phyloP scores from a whole-genome alignment of 2,329 filamentous ascomycete genomes.

The Fusarium zealandicum region DNA sequence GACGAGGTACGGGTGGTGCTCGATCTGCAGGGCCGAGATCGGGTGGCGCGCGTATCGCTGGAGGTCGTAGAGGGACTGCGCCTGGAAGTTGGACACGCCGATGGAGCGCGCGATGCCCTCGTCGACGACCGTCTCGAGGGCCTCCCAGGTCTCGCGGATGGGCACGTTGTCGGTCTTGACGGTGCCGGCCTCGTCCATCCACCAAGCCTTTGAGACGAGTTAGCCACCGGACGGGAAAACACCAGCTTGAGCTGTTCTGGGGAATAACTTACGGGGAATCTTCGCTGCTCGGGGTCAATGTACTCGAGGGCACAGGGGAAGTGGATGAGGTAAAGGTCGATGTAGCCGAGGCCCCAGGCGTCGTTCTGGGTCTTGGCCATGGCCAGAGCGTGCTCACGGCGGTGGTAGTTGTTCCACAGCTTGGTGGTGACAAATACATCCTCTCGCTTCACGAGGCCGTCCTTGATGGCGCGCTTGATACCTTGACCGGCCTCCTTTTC shows the following conservation, averaged over 20 bases:
- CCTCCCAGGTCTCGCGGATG: constrained; percentile 80
- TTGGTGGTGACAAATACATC: constrained; percentile 91
- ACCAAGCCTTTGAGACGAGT: constrained; percentile 40
- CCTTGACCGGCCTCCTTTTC: constrained; percentile 71
- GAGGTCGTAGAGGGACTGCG: constrained; percentile 65
- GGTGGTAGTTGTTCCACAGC: constrained; percentile 90
- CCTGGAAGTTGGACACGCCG: constrained; percentile 80
- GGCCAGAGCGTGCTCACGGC: constrained; percentile 73
- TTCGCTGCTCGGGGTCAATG: constrained; percentile 51
- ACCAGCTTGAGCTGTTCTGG: too few species aligned
- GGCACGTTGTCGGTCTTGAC: constrained; percentile 66
- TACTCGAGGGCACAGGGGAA: constrained; percentile 58
- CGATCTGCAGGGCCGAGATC: constrained; percentile 67
- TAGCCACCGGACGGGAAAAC: background rate
- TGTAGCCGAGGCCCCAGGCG: constrained; percentile 84
- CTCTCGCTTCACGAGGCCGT: constrained; percentile 70
- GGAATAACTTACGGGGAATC: constrained; percentile 45
- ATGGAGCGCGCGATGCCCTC: constrained; percentile 73
- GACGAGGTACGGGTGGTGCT: constrained; percentile 73
- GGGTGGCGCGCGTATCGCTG: constrained; percentile 63
- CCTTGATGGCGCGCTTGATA: constrained; percentile 62
- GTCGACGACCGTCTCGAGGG: constrained; percentile 75
- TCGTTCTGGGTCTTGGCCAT: constrained; percentile 77
- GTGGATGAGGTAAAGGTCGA: constrained; percentile 85
- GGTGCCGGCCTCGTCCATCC: constrained; percentile 53